Percentiles rank a stretch among this genome's conserved stretches.
These are phyloP conservation scores for Zalaria obscura DNA, from an alignment of 2,329 filamentous ascomycete genomes.

Conservation along the genomic window DNA sequence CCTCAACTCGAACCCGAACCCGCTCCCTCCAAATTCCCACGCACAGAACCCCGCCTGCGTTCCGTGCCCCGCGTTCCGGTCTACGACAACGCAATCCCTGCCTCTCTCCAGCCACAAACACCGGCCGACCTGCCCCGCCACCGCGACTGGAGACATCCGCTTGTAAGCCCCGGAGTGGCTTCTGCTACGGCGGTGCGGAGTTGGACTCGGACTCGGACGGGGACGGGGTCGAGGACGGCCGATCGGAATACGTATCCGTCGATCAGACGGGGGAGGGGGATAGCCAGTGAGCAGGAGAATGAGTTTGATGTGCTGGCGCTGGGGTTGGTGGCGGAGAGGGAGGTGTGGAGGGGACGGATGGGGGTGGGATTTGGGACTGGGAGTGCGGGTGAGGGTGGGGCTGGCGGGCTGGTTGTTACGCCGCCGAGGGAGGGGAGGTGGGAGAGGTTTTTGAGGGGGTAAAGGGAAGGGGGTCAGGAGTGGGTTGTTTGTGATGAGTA, in stretches of 20 bases:
- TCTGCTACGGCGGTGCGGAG: too few relatives aligned
- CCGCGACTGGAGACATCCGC: too few relatives aligned
- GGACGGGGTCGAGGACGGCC: background rate
- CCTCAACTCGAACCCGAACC: background rate
- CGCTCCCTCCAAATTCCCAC: background rate
- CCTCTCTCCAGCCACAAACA: constrained; percentile 17
- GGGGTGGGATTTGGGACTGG: constrained; percentile 3
- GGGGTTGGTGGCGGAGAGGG: constrained; percentile 12
- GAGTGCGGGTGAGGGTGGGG: background rate
- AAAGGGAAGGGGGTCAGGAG: too few relatives aligned
- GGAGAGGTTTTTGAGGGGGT: constrained; percentile 13
- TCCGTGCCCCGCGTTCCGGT: constrained; percentile 11
- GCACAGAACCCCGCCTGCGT: background rate
- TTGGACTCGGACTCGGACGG: too few relatives aligned
- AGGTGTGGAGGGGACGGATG: constrained; percentile 9
- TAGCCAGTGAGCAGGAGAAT: constrained; percentile 10
- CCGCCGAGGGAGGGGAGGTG: constrained; percentile 16
- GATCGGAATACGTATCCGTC: constrained; percentile 8
- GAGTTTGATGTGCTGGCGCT: constrained; percentile 9
- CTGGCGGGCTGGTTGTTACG: constrained; percentile 15
- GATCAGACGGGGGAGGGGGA: constrained; percentile 1
- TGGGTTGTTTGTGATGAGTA: too few relatives aligned
- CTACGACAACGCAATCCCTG: constrained; percentile 16
- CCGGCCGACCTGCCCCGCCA: constrained; percentile 14
- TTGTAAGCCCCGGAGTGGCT: too few relatives aligned